These are phyloP conservation scores for Mycosphaerelloides madeirae DNA, from an alignment of 2,329 filamentous ascomycete genomes.

Conservation along the genomic window DNA sequence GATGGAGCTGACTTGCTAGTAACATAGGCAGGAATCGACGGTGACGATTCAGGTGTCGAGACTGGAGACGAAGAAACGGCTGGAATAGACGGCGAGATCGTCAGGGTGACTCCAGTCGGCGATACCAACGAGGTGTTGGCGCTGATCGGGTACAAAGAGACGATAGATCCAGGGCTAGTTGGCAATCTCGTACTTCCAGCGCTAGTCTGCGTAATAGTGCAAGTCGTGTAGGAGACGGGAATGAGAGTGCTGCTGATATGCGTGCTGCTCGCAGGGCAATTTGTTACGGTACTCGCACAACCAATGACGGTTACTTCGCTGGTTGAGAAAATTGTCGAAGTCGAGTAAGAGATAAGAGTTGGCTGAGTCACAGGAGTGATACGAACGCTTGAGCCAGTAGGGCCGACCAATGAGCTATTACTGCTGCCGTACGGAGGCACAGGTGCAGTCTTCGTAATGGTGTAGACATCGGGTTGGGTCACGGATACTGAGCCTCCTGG, in stretches of 20 bases:
- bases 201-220: constrained; percentile 30
- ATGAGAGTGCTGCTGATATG: constrained; percentile 36
- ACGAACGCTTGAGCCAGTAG: constrained; percentile 3
- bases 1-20: too few species aligned
- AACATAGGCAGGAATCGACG: too few species aligned
- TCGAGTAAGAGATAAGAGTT: constrained; percentile 26
- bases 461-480: too few species aligned
- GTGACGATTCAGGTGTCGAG: too few species aligned
- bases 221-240: constrained; percentile 40
- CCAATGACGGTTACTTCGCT: constrained; percentile 40
- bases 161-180: not conserved
- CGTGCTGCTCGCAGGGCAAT: constrained; percentile 36
- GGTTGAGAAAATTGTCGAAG: constrained; percentile 41
- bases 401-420: constrained; percentile 6
- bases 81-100: constrained; percentile 1
- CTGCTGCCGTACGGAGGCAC: not conserved
- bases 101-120: constrained; percentile 3
- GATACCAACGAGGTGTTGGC: constrained; percentile 2
- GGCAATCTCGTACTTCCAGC: not conserved
- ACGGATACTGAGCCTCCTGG: too few species aligned
- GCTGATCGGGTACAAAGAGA: not conserved
- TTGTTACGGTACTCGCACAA: constrained; percentile 37
- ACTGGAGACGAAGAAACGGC: too few species aligned
- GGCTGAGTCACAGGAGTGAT: constrained; percentile 2
- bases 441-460: too few species aligned